Percentiles rank a stretch among this genome's conserved stretches.
Conservation (phyloP, 306 rosid species). For the Neltuma alba region DNA sequence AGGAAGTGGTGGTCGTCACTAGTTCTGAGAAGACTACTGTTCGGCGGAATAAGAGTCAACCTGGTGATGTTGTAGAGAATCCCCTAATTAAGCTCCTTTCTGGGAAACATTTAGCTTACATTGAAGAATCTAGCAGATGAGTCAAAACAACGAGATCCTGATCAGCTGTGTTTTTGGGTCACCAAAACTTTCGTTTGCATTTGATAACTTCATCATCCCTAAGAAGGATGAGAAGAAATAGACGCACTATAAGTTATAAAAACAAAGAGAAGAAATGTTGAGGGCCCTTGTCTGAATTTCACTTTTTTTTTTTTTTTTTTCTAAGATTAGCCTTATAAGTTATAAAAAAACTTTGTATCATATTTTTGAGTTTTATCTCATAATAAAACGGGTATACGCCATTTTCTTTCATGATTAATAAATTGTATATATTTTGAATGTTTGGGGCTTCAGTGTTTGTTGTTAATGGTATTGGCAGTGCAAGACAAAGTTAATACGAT, state of each 20-base stretch:
- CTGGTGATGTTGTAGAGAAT: slow-evolving; percentile 62
- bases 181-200: not conserved
- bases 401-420: not conserved
- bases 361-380: slow-evolving; percentile 1
- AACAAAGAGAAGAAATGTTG: slow-evolving; percentile 2
- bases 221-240: slow-evolving; percentile 19
- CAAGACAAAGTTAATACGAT: not conserved
- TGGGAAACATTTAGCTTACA: slow-evolving; percentile 54
- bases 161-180: no score
- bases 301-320: not conserved
- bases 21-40: slow-evolving; percentile 55
- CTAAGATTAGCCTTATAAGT: not conserved
- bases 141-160: slow-evolving; percentile 13
- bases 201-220: not conserved
- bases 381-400: not conserved
- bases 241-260: not conserved
- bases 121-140: slow-evolving; percentile 43
- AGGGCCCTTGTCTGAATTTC: not conserved
- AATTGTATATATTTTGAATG: not conserved
- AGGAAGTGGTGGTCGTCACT: slow-evolving; percentile 80
- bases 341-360: not conserved
- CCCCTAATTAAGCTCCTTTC: slow-evolving; percentile 65
- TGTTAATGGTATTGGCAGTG: not conserved
- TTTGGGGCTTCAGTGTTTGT: not conserved
- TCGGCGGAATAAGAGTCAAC: slow-evolving; percentile 48